A percentile compares a stretch with the other conserved stretches of the same genome.
Evolutionary conservation across 2,329 filamentous ascomycete genomes (phyloP).

Genomic region (Helicocarpus griseus): DNA sequence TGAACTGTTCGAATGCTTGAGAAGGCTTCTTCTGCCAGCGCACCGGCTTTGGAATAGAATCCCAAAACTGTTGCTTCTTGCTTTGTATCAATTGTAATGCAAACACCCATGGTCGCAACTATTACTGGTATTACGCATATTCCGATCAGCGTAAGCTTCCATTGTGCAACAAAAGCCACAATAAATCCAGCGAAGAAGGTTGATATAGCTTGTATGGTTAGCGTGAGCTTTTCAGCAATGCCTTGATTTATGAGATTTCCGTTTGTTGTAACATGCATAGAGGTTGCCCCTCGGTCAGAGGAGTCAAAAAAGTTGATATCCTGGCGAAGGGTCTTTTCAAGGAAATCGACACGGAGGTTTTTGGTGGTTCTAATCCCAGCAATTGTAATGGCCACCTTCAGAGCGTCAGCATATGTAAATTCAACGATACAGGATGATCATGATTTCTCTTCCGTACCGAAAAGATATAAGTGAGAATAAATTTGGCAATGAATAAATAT

Average conservation of each 20-base stretch:
- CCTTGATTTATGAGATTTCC: constrained; percentile 30
- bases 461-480: constrained; percentile 3
- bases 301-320: constrained; percentile 4
- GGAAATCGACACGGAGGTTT: constrained; percentile 1
- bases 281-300: not conserved
- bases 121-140: constrained; percentile 40
- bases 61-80: constrained; percentile 19
- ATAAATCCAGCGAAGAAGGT: constrained; percentile 33
- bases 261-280: constrained; percentile 16
- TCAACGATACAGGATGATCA: not conserved
- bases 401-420: not conserved
- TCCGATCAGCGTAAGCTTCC: constrained; percentile 38
- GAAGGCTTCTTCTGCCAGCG: constrained; percentile 40
- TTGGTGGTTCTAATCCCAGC: constrained; percentile 3
- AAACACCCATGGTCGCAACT: constrained; percentile 17
- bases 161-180: constrained; percentile 31
- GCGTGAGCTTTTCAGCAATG: constrained; percentile 31
- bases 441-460: not conserved
- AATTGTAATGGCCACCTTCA: constrained; percentile 1
- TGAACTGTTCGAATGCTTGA: constrained; percentile 39
- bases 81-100: constrained; percentile 15
- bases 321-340: constrained; percentile 4
- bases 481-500: constrained; percentile 4
- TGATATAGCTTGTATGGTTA: constrained; percentile 24
- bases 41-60: constrained; percentile 37